Base-by-base conservation (phyloP, 2,329 filamentous ascomycete genomes). In the Amauroascus verrucosus region DNA sequence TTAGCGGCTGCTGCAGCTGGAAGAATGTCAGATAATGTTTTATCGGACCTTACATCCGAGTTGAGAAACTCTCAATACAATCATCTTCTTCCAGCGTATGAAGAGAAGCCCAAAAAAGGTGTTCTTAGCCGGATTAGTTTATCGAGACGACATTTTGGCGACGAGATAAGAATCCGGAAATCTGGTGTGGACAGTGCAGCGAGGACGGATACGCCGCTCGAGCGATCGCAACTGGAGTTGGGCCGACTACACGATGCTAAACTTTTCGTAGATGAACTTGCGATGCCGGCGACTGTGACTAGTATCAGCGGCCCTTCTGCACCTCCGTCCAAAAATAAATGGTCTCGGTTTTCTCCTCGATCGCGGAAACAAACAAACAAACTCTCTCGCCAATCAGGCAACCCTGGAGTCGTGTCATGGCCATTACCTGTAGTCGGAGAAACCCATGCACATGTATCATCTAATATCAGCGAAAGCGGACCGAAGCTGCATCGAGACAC, bases 181-280 rank as follows among this genome's bases (percentile, higher is more conserved):
- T 67, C 71, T 0, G 76, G 77, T 20, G 62, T 67, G 11, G 82
- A 84, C 59, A 83, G 77, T 58, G 77, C 77, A 1, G 81, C 82
- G 1, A 73, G 82, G 8, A 74, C 77, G 49, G 83, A 86, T 58
- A 84, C 80, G 0, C 75, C 72, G 18, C 70, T 85, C 1, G 82
- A 86, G 64, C 75, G 81, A 30, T 79, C 73, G 57, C 64, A 70
- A n/a, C 70, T 73, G 6, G 76, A 84, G 62, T 71, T 66, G 14
- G 63, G 66, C 26, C 63, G 60, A 28, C 28, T 61, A 33, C 63
- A 62, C 13, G 60, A 57, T 70, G 60, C 28, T 46, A 57, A 60
- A 24, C 20, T n/a, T 9, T 40, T 41, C 11, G 13, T 26, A n/a
- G 24, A 18, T 28, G 32, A 38, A 18, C 28, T 26, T 22, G 16